A percentile compares a stretch with the other conserved stretches of the same genome.
phyloP scores from a whole-genome alignment of 139 green algal species.

The Astrephomene gubernaculifera region DNA sequence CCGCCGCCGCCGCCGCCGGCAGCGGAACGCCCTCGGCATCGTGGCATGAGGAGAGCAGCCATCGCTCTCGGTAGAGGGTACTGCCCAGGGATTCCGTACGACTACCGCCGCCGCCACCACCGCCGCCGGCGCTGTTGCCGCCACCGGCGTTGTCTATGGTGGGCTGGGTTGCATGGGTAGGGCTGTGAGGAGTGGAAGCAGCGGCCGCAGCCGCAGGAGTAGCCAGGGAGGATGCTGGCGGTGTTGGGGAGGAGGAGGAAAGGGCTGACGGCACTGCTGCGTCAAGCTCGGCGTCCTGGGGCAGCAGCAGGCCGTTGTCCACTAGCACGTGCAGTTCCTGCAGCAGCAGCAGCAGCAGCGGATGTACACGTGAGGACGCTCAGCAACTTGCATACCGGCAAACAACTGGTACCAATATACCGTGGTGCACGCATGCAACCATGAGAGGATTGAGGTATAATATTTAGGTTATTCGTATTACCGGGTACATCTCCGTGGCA shows the following conservation, averaged over 20 bases:
- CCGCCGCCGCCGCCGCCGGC: background rate
- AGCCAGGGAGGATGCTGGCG: background rate
- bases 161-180: too few relatives aligned
- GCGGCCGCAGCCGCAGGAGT: background rate
- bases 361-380: too few relatives aligned
- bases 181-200: too few relatives aligned
- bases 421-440: too few relatives aligned
- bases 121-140: background rate
- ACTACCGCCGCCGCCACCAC: background rate
- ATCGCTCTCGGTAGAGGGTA: slow-evolving; percentile 26
- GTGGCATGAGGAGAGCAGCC: slow-evolving; percentile 28
- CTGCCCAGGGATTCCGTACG: background rate
- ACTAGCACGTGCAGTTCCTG: slow-evolving; percentile 40
- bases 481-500: too few relatives aligned
- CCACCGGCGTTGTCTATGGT: background rate
- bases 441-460: too few relatives aligned
- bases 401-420: too few relatives aligned
- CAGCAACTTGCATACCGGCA: too few relatives aligned
- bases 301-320: slow-evolving; percentile 22
- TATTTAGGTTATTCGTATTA: too few relatives aligned
- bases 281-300: background rate
- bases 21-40: slow-evolving; percentile 25
- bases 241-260: too few relatives aligned
- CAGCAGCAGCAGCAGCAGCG: background rate
- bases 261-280: background rate